Conservation (phyloP, 768 basidiomycete species). For the Lactarius sp. region DNA sequence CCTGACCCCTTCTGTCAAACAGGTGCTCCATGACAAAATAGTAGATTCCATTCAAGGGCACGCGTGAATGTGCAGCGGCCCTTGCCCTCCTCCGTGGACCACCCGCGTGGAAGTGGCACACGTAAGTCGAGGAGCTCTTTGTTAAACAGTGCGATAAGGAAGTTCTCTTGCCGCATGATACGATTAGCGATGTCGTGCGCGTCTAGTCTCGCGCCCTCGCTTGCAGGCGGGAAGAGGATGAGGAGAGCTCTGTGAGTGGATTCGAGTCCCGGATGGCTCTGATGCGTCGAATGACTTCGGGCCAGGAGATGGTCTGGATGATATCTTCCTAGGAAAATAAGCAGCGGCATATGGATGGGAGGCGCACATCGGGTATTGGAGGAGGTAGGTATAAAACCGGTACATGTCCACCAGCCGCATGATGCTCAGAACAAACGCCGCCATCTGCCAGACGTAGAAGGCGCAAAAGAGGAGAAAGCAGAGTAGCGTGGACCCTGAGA, state of each 20-base stretch:
- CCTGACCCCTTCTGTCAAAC: conserved; percentile 85
- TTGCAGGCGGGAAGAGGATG: conserved; percentile 48
- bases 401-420: too few species aligned
- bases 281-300: conserved; percentile 73
- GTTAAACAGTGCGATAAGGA: conserved; percentile 95
- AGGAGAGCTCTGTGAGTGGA: conserved; percentile 83
- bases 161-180: conserved; percentile 59
- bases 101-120: conserved; percentile 66
- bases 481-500: too few species aligned
- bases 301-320: conserved; percentile 82
- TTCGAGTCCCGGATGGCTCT: conserved; percentile 44
- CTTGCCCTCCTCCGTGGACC: too few species aligned
- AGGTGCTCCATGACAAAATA: conserved; percentile 93
- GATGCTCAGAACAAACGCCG: too few species aligned
- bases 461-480: too few species aligned
- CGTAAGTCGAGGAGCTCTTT: conserved; percentile 90
- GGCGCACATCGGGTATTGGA: conserved; percentile 86
- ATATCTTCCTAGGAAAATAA: conserved; percentile 72
- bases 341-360: conserved; percentile 17
- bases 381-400: conserved; percentile 76
- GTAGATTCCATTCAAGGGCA: conserved; percentile 93
- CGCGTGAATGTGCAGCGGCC: conserved; percentile 77
- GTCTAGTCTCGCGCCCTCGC: conserved; percentile 81
- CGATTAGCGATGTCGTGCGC: conserved; percentile 36
- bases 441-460: too few species aligned